phyloP scores from a whole-genome alignment of 192 early-diverging fungal genomes.

The Coemansia sp. region DNA sequence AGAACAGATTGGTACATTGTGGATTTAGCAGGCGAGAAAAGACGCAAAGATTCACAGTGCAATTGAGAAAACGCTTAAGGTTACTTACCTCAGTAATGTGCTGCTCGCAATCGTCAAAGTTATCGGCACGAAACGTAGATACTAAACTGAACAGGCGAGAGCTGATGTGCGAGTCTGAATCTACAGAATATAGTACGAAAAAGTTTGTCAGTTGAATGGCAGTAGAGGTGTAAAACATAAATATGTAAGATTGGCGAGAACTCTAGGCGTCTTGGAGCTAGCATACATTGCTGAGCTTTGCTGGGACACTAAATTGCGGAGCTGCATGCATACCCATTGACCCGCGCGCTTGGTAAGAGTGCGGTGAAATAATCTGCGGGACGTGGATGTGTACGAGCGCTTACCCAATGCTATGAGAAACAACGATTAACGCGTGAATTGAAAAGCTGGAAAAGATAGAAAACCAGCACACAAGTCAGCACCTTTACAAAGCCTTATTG shows the following conservation, averaged over 20 bases:
- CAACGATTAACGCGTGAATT: slow-evolving; percentile 2
- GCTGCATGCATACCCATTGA: slow-evolving; percentile 17
- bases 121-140: slow-evolving; percentile 25
- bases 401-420: slow-evolving; percentile 6
- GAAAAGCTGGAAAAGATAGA: background rate
- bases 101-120: slow-evolving; percentile 31
- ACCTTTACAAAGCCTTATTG: background rate
- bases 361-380: background rate
- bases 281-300: background rate
- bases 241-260: background rate
- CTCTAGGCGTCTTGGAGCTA: background rate
- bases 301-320: background rate
- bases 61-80: background rate
- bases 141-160: slow-evolving; percentile 28
- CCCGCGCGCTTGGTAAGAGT: background rate
- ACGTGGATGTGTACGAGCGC: slow-evolving; percentile 7
- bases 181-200: slow-evolving; percentile 12
- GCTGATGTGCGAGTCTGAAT: slow-evolving; percentile 24
- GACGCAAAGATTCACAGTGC: background rate
- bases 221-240: background rate
- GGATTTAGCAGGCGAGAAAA: no score
- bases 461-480: background rate
- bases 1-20: background rate
- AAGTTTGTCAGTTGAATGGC: background rate
- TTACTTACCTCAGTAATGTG: slow-evolving; percentile 37